Percentiles rank a stretch among this genome's conserved stretches.
phyloP scores from a whole-genome alignment of 805 yeast species.

The Ogataea pini region DNA sequence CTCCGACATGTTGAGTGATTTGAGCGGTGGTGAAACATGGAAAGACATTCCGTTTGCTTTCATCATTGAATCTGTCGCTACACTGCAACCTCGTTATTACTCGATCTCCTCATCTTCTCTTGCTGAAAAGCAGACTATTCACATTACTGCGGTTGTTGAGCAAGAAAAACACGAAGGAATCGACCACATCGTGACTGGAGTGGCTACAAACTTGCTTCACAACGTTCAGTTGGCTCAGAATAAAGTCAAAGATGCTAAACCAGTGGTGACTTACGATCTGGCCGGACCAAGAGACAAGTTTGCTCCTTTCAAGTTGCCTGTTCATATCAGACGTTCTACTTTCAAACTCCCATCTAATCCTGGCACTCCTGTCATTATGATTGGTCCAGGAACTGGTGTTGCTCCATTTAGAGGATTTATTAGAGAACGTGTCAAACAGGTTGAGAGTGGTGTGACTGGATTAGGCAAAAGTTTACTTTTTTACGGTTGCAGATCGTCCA shows the following conservation, averaged over 20 bases:
- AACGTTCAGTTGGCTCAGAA: conserved; percentile 65
- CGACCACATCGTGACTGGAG: conserved; percentile 66
- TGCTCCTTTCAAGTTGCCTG: conserved; percentile 65
- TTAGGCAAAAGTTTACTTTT: conserved; percentile 78
- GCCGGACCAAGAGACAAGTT: conserved; percentile 77
- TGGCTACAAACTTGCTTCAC: conserved; percentile 84
- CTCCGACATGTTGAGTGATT: conserved; percentile 65
- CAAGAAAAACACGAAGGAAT: conserved; percentile 41
- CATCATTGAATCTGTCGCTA: conserved; percentile 76
- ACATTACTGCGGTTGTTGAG: conserved; percentile 93
- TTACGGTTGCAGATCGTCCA: conserved; percentile 82
- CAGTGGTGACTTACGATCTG: conserved; percentile 63
- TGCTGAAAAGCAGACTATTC: conserved; percentile 71
- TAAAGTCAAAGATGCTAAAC: conserved; percentile 40
- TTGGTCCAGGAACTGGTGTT: conserved; percentile 99
- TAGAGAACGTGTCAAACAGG: conserved; percentile 74
- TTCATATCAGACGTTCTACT: conserved; percentile 92
- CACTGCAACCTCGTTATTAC: conserved; percentile 91
- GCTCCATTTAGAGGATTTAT: conserved; percentile 97
- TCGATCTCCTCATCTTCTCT: conserved; percentile 90
- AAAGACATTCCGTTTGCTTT: conserved; percentile 75
- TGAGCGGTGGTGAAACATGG: conserved; percentile 76
- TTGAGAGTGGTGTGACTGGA: conserved; percentile 45
- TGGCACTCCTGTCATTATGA: conserved; percentile 78
- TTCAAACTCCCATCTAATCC: conserved; percentile 91